A percentile compares a stretch with the other conserved stretches of the same genome.
These are phyloP conservation scores for Alternaria angustiovoidea DNA, from an alignment of 2,329 filamentous ascomycete species.

Conservation along the genomic window DNA sequence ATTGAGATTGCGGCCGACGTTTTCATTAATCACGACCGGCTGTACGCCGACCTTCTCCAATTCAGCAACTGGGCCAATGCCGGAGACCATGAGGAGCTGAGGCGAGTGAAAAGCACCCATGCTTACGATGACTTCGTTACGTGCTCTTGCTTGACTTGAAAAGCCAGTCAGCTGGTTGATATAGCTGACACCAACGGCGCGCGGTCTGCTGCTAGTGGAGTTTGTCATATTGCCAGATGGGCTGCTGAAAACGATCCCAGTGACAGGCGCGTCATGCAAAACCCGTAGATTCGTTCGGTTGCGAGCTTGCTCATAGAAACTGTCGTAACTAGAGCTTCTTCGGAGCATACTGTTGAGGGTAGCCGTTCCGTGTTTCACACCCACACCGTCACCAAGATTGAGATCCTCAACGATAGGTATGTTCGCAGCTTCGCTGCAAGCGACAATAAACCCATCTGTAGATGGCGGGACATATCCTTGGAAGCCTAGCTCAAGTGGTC, in stretches of 20 bases:
- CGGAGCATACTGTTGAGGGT: slow-evolving; percentile 30
- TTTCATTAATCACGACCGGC: slow-evolving; percentile 39
- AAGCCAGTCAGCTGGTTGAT: slow-evolving; percentile 36
- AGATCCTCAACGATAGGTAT: slow-evolving; percentile 47
- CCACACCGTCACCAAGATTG: slow-evolving; percentile 40
- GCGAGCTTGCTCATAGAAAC: slow-evolving; percentile 40
- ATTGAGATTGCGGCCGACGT: slow-evolving; percentile 39
- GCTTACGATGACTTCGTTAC: slow-evolving; percentile 38
- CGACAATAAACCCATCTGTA: slow-evolving; percentile 38
- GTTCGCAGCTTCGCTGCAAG: slow-evolving; percentile 35
- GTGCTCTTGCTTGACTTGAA: slow-evolving; percentile 38
- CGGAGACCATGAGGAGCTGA: slow-evolving; percentile 52
- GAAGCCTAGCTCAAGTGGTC: slow-evolving; percentile 40
- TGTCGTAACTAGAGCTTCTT: slow-evolving; percentile 42
- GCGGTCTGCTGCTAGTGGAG: slow-evolving; percentile 15
- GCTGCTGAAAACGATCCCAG: slow-evolving; percentile 31
- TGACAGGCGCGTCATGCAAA: slow-evolving; percentile 38
- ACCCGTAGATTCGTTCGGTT: slow-evolving; percentile 41
- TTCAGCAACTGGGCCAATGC: slow-evolving; percentile 43
- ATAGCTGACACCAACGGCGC: slow-evolving; percentile 39
- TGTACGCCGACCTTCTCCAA: slow-evolving; percentile 34
- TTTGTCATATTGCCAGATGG: background rate
- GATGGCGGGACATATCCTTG: slow-evolving; percentile 42
- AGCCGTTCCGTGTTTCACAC: slow-evolving; percentile 44
- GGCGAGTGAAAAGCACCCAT: slow-evolving; percentile 49